phyloP scores from a whole-genome alignment of 768 basidiomycete genomes.

The Amanita subjunquillea region DNA sequence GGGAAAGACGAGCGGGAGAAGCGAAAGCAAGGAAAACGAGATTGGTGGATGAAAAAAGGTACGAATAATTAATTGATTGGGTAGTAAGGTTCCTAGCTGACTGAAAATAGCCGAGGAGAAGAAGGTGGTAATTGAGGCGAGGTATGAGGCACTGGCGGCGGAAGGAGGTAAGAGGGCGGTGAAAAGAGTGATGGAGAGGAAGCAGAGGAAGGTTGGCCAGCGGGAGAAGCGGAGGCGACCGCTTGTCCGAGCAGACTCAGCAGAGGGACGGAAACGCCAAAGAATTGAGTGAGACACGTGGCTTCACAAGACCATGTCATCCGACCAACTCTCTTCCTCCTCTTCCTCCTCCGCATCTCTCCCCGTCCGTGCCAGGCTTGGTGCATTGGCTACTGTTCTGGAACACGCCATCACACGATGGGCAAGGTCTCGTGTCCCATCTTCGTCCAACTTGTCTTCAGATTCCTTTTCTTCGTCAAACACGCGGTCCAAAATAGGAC shows the following conservation, averaged over 20 bases:
- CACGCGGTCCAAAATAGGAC: constrained; percentile 33
- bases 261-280: constrained; percentile 1
- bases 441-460: constrained; percentile 34
- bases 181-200: constrained; percentile 84
- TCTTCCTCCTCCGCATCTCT: constrained; percentile 32
- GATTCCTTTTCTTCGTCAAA: constrained; percentile 38
- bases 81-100: constrained; percentile 5
- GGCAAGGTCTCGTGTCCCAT: constrained; percentile 36
- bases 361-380: constrained; percentile 30
- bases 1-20: constrained; percentile 57
- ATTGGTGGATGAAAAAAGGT: constrained; percentile 84
- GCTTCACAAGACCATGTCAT: background rate
- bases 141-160: constrained; percentile 69
- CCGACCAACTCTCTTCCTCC: constrained; percentile 22
- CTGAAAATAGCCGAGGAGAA: constrained; percentile 61
- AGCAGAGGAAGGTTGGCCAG: constrained; percentile 75
- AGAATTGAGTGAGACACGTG: background rate
- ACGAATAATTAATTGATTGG: constrained; percentile 14
- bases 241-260: constrained; percentile 8
- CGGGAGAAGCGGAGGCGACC: constrained; percentile 87
- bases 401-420: constrained; percentile 66
- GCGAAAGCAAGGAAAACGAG: constrained; percentile 64
- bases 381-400: constrained; percentile 48
- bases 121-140: constrained; percentile 58
- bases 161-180: constrained; percentile 74